phyloP scores from a whole-genome alignment of 495 filamentous ascomycete genomes.

The Penicillium steckii region DNA sequence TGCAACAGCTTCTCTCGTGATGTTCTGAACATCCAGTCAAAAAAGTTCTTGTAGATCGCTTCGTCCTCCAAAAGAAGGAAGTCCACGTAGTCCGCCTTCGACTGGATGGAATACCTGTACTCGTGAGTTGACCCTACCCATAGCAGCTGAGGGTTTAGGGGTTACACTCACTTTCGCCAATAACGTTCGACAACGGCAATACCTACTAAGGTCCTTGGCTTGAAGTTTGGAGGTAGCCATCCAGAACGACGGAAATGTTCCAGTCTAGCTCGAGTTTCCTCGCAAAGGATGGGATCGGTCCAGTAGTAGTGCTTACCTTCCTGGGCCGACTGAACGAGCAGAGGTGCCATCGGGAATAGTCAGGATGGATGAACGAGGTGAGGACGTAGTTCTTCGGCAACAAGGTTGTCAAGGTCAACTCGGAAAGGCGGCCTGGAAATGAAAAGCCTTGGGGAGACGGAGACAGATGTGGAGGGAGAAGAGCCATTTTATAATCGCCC shows the following conservation, averaged over 20 bases:
- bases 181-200: constrained; percentile 27
- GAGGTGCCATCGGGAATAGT: constrained; percentile 11
- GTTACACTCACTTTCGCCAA: constrained; percentile 24
- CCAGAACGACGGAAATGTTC: constrained; percentile 25
- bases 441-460: constrained; percentile 1
- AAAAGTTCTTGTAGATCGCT: constrained; percentile 32
- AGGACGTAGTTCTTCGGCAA: neutral
- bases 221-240: constrained; percentile 34
- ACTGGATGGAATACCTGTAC: constrained; percentile 32
- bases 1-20: constrained; percentile 25
- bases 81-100: constrained; percentile 25
- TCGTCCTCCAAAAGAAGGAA: constrained; percentile 25
- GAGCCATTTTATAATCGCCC: constrained; percentile 22
- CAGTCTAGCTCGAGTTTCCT: constrained; percentile 31
- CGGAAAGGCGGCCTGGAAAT: constrained; percentile 1
- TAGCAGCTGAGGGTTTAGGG: neutral
- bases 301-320: constrained; percentile 26
- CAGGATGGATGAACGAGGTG: constrained; percentile 3
- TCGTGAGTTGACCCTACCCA: constrained; percentile 3
- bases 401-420: constrained; percentile 2
- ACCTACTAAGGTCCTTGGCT: constrained; percentile 25
- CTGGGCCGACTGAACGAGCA: constrained; percentile 16
- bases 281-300: constrained; percentile 33
- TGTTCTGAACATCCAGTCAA: constrained; percentile 31
- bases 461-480: constrained; percentile 10